Evolutionary conservation across 768 basidiomycete species (phyloP), one percentile per base, ranked within the genome.

Genomic region (Cytidiella melzeri): DNA sequence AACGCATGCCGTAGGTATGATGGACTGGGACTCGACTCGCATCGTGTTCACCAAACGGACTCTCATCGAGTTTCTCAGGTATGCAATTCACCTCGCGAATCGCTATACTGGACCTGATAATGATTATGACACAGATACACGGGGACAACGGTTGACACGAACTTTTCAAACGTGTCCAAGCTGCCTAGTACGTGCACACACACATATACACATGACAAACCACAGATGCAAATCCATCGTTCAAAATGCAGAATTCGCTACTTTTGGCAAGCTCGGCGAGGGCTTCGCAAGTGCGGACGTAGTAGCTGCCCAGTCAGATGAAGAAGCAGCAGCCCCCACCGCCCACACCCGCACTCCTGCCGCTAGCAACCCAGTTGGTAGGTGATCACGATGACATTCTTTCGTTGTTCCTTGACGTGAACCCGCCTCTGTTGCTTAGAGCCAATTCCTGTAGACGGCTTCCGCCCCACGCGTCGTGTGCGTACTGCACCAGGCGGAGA

Each of bases 41-140:
- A 86, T 90, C 53, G 79, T 90, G 24, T 89, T 90, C 62, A 89
- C 85, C 12, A 90, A 90, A 60, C 78, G 87, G 36, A 70, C 79
- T 38, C 68, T 90, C 54, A 71, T 88, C 45, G 87, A 89, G 57
- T 90, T 90, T 62, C 69, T 90, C 55, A 86, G 83, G 86, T 87
- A 63, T 57, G 75, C 62, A 15, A 20, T 25, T n/a, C 4, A 45
- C 24, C 28, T 41, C 12, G 13, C 12, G 20, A 1, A 5, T 5
- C 5, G 9, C 47, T 25, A 40, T 48, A 41, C 49, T 44, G 28
- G 51, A 45, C 41, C 15, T 24, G 43, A 19, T 24, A 27, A 27
- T 43, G 20, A n/a, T 37, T 44, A 40, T 48, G 39, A 41, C 41
- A 41, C 61, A 88, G 86, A 64, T 84, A 86, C 60, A 76, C 80